Conservation (phyloP, 495 filamentous ascomycete species). For the Pseudotulostoma volvatum region DNA sequence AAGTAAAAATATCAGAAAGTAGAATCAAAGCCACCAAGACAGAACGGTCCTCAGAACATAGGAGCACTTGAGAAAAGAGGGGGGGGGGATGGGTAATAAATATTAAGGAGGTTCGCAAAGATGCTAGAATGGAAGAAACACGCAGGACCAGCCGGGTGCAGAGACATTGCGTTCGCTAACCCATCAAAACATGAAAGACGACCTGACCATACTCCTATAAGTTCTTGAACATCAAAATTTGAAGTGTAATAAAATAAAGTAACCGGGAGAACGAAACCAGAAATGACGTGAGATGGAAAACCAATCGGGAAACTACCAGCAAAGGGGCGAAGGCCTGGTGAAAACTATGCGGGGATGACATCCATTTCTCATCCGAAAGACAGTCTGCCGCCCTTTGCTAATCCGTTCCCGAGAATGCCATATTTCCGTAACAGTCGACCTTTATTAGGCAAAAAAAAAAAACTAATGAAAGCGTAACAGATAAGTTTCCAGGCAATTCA, state of each 20-base stretch:
- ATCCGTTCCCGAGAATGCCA: conserved; percentile 18
- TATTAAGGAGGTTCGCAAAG: conserved; percentile 11
- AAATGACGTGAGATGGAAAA: conserved; percentile 2
- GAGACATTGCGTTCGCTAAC: conserved; percentile 22
- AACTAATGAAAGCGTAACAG: neutral
- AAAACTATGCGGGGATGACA: conserved; percentile 10
- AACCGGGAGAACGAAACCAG: conserved; percentile 8
- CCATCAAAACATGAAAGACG: conserved; percentile 23
- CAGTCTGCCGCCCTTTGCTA: conserved; percentile 21
- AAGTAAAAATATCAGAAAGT: neutral
- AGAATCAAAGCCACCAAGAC: neutral
- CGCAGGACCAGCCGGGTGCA: conserved; percentile 38
- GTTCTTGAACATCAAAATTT: conserved; percentile 17
- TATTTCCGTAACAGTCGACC: conserved; percentile 17
- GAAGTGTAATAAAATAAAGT: conserved; percentile 6
- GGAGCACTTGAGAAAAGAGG: no score
- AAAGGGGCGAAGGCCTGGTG: conserved; percentile 2
- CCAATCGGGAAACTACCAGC: neutral
- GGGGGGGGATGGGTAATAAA: conserved; percentile 16
- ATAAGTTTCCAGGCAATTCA: neutral
- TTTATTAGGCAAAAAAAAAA: conserved; percentile 2
- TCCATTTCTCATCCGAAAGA: conserved; percentile 14
- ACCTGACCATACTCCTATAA: conserved; percentile 33
- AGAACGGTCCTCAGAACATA: conserved; percentile 17
- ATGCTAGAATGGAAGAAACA: conserved; percentile 27